Base-by-base conservation (phyloP, 2,329 filamentous ascomycete genomes). In the Fusarium brevicatenulatum region DNA sequence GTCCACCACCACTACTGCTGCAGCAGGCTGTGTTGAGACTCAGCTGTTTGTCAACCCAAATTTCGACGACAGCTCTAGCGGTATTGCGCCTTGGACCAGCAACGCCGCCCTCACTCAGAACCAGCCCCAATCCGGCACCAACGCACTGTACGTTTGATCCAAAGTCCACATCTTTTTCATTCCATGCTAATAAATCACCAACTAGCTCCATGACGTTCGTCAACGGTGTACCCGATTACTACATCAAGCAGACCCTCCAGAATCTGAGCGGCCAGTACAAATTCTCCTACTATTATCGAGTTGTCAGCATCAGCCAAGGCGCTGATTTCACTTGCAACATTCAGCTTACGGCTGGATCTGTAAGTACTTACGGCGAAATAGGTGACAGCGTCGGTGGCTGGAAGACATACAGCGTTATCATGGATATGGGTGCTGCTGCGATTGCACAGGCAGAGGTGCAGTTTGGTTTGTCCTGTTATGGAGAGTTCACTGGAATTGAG, bases 291-390 rank as follows among this genome's bases (percentile, higher is more conserved):
- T 30, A 55, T 4, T 39, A 62, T 6, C 30, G 25, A 7, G 40
- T 62, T 12, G n/a, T 39, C 21, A 39, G 23, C 7, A 4, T 30
- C 23, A 62, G 50, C 12, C 7, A 2, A 1, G 0, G 0, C 12
- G 49, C 58, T 2, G 50, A 62, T 28, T 62, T 25, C 7, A 7
- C 1, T 9, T 62, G 49, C 19, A 28, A 32, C 2, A 32, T 46
- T 21, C 15, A 46, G 9, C 30, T 62, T 21, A 25, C 23, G 21
- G 9, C 32, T 3, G 59, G 50, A 32, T 43, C 46, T 15, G 16
- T 11, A 7, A 39, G 9, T 7, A 0, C 4, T 1, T 10, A 9
- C 10, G 59, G 32, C 9, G 1, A 2, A 2, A 39, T 62, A 6
- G 0, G 34, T 2, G n/a, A 57, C 9, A 9, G 0, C 6, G 21